Conservation (phyloP, 768 basidiomycete species). For the Tylopilus balloui region DNA sequence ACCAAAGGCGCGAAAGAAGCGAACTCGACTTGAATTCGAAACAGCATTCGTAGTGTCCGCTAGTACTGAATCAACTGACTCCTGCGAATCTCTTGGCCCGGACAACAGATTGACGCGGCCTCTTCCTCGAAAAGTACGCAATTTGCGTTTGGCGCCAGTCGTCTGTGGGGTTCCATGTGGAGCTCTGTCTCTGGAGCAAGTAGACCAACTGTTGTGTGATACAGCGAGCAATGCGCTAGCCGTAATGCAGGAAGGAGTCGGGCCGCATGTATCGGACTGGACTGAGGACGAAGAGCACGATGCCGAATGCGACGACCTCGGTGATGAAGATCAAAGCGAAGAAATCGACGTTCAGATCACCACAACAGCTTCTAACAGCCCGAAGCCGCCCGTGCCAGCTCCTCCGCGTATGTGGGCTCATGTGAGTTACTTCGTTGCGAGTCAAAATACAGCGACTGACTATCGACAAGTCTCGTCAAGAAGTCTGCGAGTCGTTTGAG, state of each 20-base stretch:
- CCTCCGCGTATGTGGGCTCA: conserved; percentile 43
- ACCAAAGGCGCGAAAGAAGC: conserved; percentile 13
- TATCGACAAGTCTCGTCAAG: conserved; percentile 63
- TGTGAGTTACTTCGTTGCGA: conserved; percentile 27
- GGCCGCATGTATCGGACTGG: conserved; percentile 20
- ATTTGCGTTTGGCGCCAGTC: neutral
- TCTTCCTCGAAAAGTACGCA: conserved; percentile 17
- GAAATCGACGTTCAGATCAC: conserved; percentile 12
- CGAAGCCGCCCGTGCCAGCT: conserved; percentile 22
- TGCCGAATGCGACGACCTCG: conserved; percentile 7
- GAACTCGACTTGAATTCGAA: conserved; percentile 19
- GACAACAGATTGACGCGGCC: conserved; percentile 20
- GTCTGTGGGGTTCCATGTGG: neutral
- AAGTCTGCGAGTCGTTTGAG: conserved; percentile 75
- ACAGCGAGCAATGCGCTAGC: conserved; percentile 13
- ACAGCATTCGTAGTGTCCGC: neutral
- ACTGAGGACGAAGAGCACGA: conserved; percentile 22
- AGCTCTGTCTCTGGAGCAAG: conserved; percentile 10
- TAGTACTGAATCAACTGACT: neutral
- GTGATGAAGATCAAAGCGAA: conserved; percentile 8
- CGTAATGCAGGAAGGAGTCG: conserved; percentile 3
- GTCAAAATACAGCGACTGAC: neutral
- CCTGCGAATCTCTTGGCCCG: conserved; percentile 12
- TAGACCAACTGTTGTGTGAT: conserved; percentile 19
- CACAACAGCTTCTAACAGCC: neutral